Conservation (phyloP, 495 filamentous ascomycete species). For the Melanomma pulvis-pyrius region DNA sequence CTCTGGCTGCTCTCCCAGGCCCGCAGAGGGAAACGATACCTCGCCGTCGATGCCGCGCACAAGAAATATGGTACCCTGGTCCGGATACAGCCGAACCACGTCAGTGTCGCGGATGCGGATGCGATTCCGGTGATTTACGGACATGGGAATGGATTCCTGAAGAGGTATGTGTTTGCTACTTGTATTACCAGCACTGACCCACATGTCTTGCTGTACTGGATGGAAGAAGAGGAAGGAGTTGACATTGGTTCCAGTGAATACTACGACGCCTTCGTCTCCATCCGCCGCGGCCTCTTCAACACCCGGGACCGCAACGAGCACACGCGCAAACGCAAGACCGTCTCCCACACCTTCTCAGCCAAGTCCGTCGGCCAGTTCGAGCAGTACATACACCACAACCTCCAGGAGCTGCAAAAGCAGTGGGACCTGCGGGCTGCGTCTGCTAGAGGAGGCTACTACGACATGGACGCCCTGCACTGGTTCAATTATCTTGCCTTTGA, state of each 20-base stretch:
- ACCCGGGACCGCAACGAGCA: conserved; percentile 82
- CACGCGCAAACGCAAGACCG: conserved; percentile 85
- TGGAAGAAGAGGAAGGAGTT: background rate
- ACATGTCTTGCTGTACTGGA: no score
- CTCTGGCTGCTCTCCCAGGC: conserved; percentile 75
- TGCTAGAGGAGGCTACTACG: conserved; percentile 55
- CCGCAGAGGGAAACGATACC: conserved; percentile 68
- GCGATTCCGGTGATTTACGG: conserved; percentile 63
- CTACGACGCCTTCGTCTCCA: conserved; percentile 91
- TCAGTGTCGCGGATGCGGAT: conserved; percentile 62
- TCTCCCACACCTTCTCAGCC: conserved; percentile 83
- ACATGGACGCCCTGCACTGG: conserved; percentile 83
- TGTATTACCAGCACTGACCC: background rate
- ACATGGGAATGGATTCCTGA: conserved; percentile 50
- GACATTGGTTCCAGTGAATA: conserved; percentile 58
- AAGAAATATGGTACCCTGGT: conserved; percentile 68
- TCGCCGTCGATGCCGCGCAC: conserved; percentile 70
- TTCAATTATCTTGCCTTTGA: conserved; percentile 96
- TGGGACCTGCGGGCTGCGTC: conserved; percentile 58
- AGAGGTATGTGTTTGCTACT: conserved; percentile 39
- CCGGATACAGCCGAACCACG: conserved; percentile 61
- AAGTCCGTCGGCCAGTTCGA: conserved; percentile 86
- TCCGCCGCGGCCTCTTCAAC: conserved; percentile 86
- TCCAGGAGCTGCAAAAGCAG: conserved; percentile 72
- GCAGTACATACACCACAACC: conserved; percentile 82